Base-by-base conservation (phyloP, 2,329 filamentous ascomycete species). In the Lasiodiplodia gonubiensis region DNA sequence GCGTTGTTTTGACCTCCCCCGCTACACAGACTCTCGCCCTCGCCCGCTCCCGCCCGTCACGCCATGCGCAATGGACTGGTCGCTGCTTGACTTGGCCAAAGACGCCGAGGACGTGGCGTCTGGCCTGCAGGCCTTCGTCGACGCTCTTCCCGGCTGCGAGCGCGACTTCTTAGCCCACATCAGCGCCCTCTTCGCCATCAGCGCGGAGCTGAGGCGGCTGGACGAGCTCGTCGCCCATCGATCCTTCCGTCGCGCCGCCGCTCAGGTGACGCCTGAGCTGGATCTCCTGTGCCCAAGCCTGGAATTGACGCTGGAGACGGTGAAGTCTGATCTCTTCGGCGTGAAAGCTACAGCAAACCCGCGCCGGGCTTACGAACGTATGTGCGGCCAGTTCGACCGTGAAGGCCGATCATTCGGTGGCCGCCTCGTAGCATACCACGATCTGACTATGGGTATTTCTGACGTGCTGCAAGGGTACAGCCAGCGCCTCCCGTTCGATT, bases 81-180 rank as follows among this genome's bases (percentile, higher is more conserved):
- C 71, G 71, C 74, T 78, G 35, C 71, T 76, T 63, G 77, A 78
- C 51, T 77, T 81, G 70, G 82, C 84, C 72, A 78, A 81, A 71
- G 80, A 81, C 67, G 83, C 84, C 69, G 83, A 87, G 73, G 84
- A 86, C 59, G 81, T 84, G 70, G 85, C 84, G 61, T 79, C 80
- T 63, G 82, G 81, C 67, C 80, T 89, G 69, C 78, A 79, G 69
- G 72, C 77, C 51, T 86, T 88, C 74, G 77, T 84, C 61, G 78
- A 79, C 67, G 80, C 82, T 70, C 81, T 88, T 59, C 82, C 84
- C 8, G 80, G 85, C 64, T 77, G 83, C 71, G 79, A 82, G 39
- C 81, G 83, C 37, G 83, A 86, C 52, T 85, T 89, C 71, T 85
- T 85, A 27, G 79, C 79, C 37, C 75, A 85, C 33, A 84, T 88